Evolutionary conservation across 2,329 filamentous ascomycete species (phyloP).

Genomic region (Colletotrichum salicis): DNA sequence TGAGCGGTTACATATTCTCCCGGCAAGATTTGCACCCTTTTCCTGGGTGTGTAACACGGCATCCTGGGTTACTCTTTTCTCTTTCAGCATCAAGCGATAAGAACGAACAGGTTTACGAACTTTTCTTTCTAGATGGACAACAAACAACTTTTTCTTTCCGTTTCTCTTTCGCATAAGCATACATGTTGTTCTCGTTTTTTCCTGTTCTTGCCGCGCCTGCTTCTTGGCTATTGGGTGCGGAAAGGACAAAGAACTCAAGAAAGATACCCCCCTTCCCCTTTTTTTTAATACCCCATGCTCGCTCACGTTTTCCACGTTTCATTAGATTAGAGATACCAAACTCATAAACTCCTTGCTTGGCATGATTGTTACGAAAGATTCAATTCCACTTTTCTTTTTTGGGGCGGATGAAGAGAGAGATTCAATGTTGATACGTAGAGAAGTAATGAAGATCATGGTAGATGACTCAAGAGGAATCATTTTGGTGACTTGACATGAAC

Average conservation of each 20-base stretch:
- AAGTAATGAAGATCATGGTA: neutral
- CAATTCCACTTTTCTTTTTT: neutral
- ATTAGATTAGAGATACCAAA: slow-evolving; percentile 28
- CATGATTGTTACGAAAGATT: slow-evolving; percentile 6
- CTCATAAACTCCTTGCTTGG: neutral
- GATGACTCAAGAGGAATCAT: neutral
- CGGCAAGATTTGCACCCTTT: neutral
- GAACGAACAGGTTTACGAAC: neutral
- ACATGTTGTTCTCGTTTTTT: neutral
- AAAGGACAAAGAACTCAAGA: slow-evolving; percentile 15
- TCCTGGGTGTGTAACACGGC: neutral
- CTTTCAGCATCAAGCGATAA: neutral
- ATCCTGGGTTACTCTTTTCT: neutral
- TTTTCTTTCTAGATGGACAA: neutral
- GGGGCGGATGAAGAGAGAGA: neutral
- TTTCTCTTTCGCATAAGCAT: neutral
- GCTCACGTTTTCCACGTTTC: slow-evolving; percentile 3
- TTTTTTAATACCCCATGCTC: neutral
- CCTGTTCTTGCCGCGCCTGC: neutral
- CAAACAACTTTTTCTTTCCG: neutral
- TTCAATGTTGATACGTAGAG: neutral
- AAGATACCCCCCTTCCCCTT: slow-evolving; percentile 29
- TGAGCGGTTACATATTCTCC: neutral
- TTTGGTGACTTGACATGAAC: neutral
- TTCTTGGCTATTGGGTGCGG: slow-evolving; percentile 5